Conservation (phyloP, 2,329 filamentous ascomycete species). For the Xylariomycetidae sp. region DNA sequence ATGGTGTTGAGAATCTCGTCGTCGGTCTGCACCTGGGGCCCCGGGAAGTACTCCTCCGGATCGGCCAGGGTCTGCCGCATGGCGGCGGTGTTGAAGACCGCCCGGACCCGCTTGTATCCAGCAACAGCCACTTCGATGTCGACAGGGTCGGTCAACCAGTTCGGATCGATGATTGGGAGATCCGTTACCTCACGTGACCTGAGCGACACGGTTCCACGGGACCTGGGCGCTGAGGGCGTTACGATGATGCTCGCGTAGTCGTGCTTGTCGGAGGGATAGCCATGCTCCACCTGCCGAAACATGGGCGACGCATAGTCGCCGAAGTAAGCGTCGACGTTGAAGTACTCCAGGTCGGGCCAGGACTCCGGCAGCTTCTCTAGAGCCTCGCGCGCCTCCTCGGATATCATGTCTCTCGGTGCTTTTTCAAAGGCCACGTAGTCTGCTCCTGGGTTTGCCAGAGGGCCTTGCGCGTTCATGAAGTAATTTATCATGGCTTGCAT, state of each 20-base stretch:
- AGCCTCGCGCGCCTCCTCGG: not conserved
- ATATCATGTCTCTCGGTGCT: not conserved
- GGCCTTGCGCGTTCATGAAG: not conserved
- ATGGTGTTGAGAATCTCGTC: no score
- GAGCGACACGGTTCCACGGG: conserved; percentile 38
- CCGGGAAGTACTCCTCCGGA: no score
- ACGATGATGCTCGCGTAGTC: not conserved
- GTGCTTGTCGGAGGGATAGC: not conserved
- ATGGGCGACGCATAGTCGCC: no score
- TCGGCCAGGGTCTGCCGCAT: no score
- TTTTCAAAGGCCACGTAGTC: not conserved
- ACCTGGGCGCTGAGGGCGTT: not conserved
- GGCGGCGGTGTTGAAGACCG: no score
- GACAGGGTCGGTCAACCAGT: conserved; percentile 35
- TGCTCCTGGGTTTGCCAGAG: not conserved
- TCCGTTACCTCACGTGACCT: conserved; percentile 26
- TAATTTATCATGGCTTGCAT: not conserved
- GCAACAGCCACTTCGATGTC: conserved; percentile 40
- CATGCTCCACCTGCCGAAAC: no score
- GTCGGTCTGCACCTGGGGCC: no score
- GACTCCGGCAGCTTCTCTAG: not conserved
- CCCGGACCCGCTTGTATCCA: conserved; percentile 34
- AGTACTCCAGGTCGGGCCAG: not conserved
- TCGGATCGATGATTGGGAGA: conserved; percentile 38
- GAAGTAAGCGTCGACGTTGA: not conserved